These are phyloP conservation scores for Xylaria curta DNA, from an alignment of 495 filamentous ascomycete species.

Conservation along the genomic window DNA sequence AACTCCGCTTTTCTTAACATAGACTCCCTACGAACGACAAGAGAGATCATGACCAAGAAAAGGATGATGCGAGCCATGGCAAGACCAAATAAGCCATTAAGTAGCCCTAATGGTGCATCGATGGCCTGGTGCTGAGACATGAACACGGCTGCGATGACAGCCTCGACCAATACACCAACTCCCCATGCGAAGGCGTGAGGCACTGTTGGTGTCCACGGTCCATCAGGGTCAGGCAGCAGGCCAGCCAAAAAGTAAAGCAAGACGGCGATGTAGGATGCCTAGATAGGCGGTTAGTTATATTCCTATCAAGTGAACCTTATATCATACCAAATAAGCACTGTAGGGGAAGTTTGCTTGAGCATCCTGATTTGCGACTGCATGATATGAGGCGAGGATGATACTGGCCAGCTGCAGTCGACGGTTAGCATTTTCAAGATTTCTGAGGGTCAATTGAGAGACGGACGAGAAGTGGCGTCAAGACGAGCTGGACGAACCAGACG, in stretches of 20 bases:
- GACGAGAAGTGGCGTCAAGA: conserved; percentile 35
- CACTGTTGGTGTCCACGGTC: conserved; percentile 41
- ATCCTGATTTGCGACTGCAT: conserved; percentile 32
- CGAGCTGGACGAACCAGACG: conserved; percentile 36
- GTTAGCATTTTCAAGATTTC: conserved; percentile 19
- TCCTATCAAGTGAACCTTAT: neutral
- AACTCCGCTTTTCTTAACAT: conserved; percentile 28
- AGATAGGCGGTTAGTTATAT: neutral
- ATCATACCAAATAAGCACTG: conserved; percentile 39
- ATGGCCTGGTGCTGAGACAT: conserved; percentile 31
- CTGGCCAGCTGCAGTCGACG: conserved; percentile 29
- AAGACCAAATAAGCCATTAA: conserved; percentile 35
- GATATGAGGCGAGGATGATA: conserved; percentile 35
- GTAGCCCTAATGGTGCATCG: conserved; percentile 30
- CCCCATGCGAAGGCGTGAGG: conserved; percentile 41
- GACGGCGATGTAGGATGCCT: conserved; percentile 36
- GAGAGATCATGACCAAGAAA: conserved; percentile 39
- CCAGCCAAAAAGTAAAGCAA: conserved; percentile 43
- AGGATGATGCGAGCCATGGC: conserved; percentile 36
- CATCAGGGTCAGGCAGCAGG: conserved; percentile 44
- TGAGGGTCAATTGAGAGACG: conserved; percentile 9
- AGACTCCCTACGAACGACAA: conserved; percentile 36
- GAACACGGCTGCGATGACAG: conserved; percentile 38
- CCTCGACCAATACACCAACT: conserved; percentile 35
- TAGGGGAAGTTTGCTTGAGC: conserved; percentile 38